Conservation (phyloP, 1,284 basidiomycete species). For the Termitomyces sp. region DNA sequence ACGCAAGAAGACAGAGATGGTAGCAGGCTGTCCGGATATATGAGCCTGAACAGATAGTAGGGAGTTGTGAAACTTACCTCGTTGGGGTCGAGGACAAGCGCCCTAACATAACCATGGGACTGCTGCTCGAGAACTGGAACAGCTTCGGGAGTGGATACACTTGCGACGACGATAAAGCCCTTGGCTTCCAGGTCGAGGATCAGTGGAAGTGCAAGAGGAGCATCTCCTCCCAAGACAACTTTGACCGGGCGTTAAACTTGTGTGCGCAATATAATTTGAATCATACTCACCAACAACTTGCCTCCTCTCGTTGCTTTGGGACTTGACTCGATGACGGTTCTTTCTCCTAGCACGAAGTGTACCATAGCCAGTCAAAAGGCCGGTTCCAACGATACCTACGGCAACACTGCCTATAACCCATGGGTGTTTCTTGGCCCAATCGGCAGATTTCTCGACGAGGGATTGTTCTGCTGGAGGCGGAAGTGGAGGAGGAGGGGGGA, state of each 20-base stretch:
- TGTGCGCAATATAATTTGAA: slow-evolving; percentile 21
- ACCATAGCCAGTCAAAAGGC: slow-evolving; percentile 55
- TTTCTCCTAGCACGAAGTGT: slow-evolving; percentile 20
- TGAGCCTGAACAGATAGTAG: background rate
- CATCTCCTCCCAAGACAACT: slow-evolving; percentile 81
- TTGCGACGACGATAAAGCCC: slow-evolving; percentile 77
- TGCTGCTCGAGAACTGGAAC: slow-evolving; percentile 57
- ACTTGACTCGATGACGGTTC: slow-evolving; percentile 27
- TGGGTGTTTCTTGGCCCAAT: slow-evolving; percentile 54
- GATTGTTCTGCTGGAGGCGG: slow-evolving; percentile 44
- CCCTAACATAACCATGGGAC: slow-evolving; percentile 70
- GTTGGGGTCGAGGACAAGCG: slow-evolving; percentile 70
- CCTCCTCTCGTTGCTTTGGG: slow-evolving; percentile 43
- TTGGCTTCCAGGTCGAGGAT: slow-evolving; percentile 67
- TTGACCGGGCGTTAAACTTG: slow-evolving; percentile 9
- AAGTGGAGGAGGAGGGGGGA: slow-evolving; percentile 60
- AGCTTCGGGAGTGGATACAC: slow-evolving; percentile 61
- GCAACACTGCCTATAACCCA: slow-evolving; percentile 50
- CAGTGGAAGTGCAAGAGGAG: slow-evolving; percentile 61
- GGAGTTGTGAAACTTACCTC: slow-evolving; percentile 43
- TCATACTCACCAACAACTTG: slow-evolving; percentile 61
- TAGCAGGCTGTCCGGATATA: slow-evolving; percentile 48
- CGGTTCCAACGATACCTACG: slow-evolving; percentile 51
- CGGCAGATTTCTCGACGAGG: slow-evolving; percentile 39
- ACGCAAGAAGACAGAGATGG: slow-evolving; percentile 69